phyloP scores from a whole-genome alignment of 2,329 filamentous ascomycete species.

The Ophiostoma populinum region DNA sequence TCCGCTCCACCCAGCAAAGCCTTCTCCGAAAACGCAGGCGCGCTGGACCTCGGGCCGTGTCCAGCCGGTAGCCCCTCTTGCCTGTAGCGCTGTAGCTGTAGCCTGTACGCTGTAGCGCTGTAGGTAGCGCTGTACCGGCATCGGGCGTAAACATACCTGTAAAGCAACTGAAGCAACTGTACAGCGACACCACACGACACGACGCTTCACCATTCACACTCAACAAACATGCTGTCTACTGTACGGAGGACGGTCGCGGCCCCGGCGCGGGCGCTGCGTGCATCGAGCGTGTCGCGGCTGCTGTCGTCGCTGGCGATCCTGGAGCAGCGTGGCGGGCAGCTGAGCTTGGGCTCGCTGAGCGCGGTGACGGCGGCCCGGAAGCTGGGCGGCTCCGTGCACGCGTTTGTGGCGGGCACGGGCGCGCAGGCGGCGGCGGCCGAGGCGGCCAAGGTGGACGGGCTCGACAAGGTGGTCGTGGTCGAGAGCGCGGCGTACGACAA shows the following conservation, averaged over 20 bases:
- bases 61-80: conserved; percentile 16
- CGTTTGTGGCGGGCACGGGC: conserved; percentile 68
- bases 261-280: conserved; percentile 7
- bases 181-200: not conserved
- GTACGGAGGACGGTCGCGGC: conserved; percentile 7
- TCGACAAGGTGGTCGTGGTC: conserved; percentile 81
- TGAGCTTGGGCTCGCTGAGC: conserved; percentile 67
- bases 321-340: conserved; percentile 79
- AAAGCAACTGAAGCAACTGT: too few relatives aligned
- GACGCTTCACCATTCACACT: too few relatives aligned
- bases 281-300: conserved; percentile 46
- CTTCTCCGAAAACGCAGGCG: conserved; percentile 16
- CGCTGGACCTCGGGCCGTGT: conserved; percentile 22
- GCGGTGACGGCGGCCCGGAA: conserved; percentile 75
- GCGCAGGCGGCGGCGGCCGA: conserved; percentile 62
- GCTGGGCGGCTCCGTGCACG: conserved; percentile 71
- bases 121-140: not conserved
- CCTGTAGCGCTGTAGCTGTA: not conserved
- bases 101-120: too few relatives aligned
- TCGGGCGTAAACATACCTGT: too few relatives aligned
- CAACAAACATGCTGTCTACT: conserved; percentile 12
- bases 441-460: conserved; percentile 72
- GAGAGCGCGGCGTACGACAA: conserved; percentile 85
- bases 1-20: too few relatives aligned
- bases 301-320: conserved; percentile 81